These are phyloP conservation scores for Jaapia argillacea DNA, from an alignment of 768 basidiomycete species.

Conservation along the genomic window DNA sequence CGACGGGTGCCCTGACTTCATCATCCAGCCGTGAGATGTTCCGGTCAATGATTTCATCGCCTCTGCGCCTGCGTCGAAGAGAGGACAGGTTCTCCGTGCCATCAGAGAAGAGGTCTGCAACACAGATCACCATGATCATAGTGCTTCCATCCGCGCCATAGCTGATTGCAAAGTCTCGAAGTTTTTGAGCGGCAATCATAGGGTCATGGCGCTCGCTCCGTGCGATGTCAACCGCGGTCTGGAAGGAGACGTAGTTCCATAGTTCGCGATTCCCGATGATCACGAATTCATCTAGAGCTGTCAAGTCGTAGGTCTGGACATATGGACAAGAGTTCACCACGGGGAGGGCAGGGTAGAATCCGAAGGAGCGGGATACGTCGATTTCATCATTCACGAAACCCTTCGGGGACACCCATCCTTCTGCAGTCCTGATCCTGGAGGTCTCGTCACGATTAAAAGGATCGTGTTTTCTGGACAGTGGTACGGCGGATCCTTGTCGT, in stretches of 20 bases:
- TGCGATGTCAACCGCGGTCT: conserved; percentile 95
- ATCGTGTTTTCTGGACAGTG: conserved; percentile 76
- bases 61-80: conserved; percentile 18
- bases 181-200: conserved; percentile 91
- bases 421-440: conserved; percentile 77
- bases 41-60: conserved; percentile 43
- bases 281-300: conserved; percentile 88
- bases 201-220: conserved; percentile 60
- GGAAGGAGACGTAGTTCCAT: conserved; percentile 91
- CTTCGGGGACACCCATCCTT: conserved; percentile 89
- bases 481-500: conserved; percentile 57
- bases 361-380: conserved; percentile 89
- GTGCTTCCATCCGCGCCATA: conserved; percentile 90
- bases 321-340: conserved; percentile 86
- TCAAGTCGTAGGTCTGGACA: conserved; percentile 56
- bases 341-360: conserved; percentile 83
- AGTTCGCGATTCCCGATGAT: conserved; percentile 90
- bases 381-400: conserved; percentile 89
- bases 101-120: conserved; percentile 63
- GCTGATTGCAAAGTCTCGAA: conserved; percentile 93
- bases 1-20: conserved; percentile 78
- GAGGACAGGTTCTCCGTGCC: conserved; percentile 20
- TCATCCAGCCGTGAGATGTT: conserved; percentile 53
- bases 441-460: conserved; percentile 85
- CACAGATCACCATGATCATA: conserved; percentile 96